Conservation (phyloP, 1,139 yeast genomes). For the Hansenula lynferdii region DNA sequence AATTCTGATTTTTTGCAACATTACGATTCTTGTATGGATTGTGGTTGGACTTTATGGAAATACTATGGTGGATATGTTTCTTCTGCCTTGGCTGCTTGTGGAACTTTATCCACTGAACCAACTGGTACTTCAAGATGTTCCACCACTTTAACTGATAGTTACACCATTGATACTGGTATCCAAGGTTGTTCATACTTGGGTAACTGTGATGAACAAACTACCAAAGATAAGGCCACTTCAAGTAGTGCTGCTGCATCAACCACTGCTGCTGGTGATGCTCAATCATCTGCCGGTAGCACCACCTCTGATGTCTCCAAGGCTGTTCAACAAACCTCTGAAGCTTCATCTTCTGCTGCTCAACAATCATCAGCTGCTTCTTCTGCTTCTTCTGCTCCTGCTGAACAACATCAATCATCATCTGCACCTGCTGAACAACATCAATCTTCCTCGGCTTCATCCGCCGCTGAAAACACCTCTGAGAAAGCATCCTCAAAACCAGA, state of each 20-base stretch:
- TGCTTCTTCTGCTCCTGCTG: no score
- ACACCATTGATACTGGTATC: slow-evolving; percentile 11
- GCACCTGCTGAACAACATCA: no score
- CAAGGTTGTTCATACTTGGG: slow-evolving; percentile 15
- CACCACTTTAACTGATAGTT: slow-evolving; percentile 16
- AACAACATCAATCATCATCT: no score
- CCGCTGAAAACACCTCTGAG: no score
- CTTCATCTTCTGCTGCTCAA: background rate
- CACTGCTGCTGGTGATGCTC: background rate
- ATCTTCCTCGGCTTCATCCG: no score
- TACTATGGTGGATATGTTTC: slow-evolving; percentile 23
- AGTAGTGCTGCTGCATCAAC: no score
- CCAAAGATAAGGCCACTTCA: no score
- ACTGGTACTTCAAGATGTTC: slow-evolving; percentile 24
- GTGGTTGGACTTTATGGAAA: slow-evolving; percentile 29
- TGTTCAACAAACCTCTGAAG: background rate
- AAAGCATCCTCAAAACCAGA: no score
- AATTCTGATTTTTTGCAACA: slow-evolving; percentile 17
- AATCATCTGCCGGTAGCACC: no score
- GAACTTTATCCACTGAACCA: slow-evolving; percentile 19
- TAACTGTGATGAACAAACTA: slow-evolving; percentile 11
- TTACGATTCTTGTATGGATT: slow-evolving; percentile 23
- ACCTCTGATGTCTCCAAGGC: no score
- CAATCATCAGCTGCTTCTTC: no score
- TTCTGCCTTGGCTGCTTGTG: slow-evolving; percentile 23